Evolutionary conservation across 2,329 filamentous ascomycete genomes (phyloP), one percentile per base, ranked within the genome.

Genomic region (Aureobasidium sp.): DNA sequence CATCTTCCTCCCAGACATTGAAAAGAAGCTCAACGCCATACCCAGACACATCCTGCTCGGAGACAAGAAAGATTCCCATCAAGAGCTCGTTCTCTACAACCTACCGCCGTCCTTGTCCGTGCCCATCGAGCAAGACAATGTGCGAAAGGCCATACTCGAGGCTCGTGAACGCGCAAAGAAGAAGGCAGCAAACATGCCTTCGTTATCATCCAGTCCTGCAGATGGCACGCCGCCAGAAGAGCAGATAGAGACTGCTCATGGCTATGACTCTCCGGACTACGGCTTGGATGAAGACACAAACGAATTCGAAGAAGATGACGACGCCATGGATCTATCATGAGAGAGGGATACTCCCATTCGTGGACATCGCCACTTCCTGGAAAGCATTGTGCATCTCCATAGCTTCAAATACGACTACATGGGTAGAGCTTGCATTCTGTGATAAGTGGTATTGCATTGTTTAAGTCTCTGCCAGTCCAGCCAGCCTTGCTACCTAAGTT

Each of bases 91-190:
- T 17, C 82, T 97, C 40, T 97, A 97, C 75, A 83, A 81, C 65
- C 85, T 94, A 54, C 91, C 92, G 7, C 81, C 81, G 52, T 91
- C 90, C 17, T 74, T 97, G 66, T 87, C 85, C 0, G 82, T 96
- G 22, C 85, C 91, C 0, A 82, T 85, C 71, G 86, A 90, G 66
- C 88, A 93, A 72, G 78, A 78, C 64, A 87, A 83, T 64, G 90
- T 96, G 64, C 82, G 91, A 63, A 90, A 87, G 73, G 90, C 90
- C 9, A 91, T 97, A 66, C 79, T 93, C 58, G 92, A 96, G 72
- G 85, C 89, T 2, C 82, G 91, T 58, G 83, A 82, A 50, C 81
- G 91, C 60, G 80, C 85, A 37, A 78, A 89, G 59, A 84, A 89
- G 67, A 79, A 76, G 71, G 68, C 69, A 8, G 53, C 60, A 24